These are phyloP conservation scores for Pestalotiopsis sp. DNA, from an alignment of 2,329 filamentous ascomycete genomes.

Conservation along the genomic window DNA sequence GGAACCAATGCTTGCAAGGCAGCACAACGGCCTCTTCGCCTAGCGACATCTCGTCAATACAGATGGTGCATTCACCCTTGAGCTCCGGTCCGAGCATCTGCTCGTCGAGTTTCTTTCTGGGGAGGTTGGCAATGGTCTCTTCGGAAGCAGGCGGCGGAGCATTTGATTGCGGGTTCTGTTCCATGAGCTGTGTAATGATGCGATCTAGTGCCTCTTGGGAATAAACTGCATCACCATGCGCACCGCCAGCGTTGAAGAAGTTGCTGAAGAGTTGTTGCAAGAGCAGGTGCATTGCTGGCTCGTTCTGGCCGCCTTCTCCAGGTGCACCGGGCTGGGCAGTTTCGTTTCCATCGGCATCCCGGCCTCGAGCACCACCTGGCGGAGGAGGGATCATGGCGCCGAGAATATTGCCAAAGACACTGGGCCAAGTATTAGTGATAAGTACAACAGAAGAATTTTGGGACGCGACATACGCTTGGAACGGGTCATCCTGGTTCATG, in stretches of 20 bases:
- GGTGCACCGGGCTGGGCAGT: slow-evolving; percentile 21
- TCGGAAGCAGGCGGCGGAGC: slow-evolving; percentile 82
- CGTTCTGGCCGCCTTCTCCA: slow-evolving; percentile 22
- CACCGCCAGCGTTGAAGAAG: slow-evolving; percentile 54
- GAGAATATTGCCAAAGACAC: slow-evolving; percentile 51
- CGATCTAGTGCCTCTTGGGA: slow-evolving; percentile 88
- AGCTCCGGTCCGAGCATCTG: slow-evolving; percentile 68
- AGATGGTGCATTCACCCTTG: slow-evolving; percentile 89
- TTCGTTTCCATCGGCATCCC: slow-evolving; percentile 15
- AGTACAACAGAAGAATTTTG: slow-evolving; percentile 16
- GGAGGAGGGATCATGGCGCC: slow-evolving; percentile 39
- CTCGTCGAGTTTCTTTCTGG: slow-evolving; percentile 70
- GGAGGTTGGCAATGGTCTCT: slow-evolving; percentile 72
- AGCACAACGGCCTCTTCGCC: slow-evolving; percentile 76
- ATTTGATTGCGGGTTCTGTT: slow-evolving; percentile 74
- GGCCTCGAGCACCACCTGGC: slow-evolving; percentile 24
- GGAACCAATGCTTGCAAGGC: slow-evolving; percentile 94
- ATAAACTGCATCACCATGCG: slow-evolving; percentile 81
- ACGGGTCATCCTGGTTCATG: slow-evolving; percentile 35
- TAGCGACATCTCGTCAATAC: slow-evolving; percentile 80
- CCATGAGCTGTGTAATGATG: slow-evolving; percentile 87
- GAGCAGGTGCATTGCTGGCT: slow-evolving; percentile 35
- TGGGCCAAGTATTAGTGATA: slow-evolving; percentile 38
- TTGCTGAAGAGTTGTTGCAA: slow-evolving; percentile 56
- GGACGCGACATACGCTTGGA: slow-evolving; percentile 48